Conservation (phyloP, 257 asterid species). For the Cruciata laevipes region DNA sequence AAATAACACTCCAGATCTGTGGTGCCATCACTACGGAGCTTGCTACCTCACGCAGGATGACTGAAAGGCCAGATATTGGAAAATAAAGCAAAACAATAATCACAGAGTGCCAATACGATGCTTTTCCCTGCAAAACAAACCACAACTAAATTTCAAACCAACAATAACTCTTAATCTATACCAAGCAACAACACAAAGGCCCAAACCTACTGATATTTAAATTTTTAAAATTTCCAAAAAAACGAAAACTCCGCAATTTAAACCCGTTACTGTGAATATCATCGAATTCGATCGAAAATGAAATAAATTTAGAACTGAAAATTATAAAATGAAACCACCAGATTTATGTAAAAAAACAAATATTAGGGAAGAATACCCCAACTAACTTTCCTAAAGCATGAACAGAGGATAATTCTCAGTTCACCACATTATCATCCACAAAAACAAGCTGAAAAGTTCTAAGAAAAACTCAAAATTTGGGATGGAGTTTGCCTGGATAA, state of each 20-base stretch:
- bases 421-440: background rate
- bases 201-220: background rate
- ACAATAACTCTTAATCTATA: background rate
- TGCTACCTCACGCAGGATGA: conserved; percentile 1
- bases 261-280: background rate
- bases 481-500: background rate
- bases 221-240: background rate
- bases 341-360: background rate
- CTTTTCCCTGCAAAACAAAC: conserved; percentile 13
- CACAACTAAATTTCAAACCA: background rate
- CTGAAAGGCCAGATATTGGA: conserved; percentile 6
- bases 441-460: background rate
- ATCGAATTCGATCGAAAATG: background rate
- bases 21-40: background rate
- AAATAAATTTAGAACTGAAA: background rate
- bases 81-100: background rate
- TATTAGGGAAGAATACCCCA: background rate
- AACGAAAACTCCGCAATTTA: background rate
- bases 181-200: background rate
- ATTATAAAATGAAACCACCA: background rate
- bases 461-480: background rate
- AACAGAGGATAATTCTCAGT: background rate
- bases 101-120: background rate
- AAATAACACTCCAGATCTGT: conserved; percentile 23
- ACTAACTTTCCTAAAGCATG: background rate